These are phyloP conservation scores for Diphasiastrum complanatum DNA, from an alignment of 83 land plant genomes.

Conservation along the genomic window DNA sequence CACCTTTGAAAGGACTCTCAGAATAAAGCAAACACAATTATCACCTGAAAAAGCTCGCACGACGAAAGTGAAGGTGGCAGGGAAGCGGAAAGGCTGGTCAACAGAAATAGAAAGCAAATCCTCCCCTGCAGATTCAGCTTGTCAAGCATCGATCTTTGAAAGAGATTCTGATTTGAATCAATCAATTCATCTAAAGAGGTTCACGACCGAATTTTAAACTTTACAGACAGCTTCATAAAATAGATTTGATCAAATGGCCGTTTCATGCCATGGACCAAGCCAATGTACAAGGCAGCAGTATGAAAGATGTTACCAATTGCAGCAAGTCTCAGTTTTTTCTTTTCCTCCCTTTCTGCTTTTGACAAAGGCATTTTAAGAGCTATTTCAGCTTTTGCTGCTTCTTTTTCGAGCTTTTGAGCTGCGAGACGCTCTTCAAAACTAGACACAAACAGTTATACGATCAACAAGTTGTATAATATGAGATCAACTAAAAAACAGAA, in stretches of 20 bases:
- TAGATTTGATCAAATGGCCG: neutral
- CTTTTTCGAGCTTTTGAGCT: constrained; percentile 74
- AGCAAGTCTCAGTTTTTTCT: constrained; percentile 92
- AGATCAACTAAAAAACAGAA: neutral
- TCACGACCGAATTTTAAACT: neutral
- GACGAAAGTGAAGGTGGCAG: constrained; percentile 99
- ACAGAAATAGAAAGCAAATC: constrained; percentile 91
- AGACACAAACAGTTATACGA: constrained; percentile 12
- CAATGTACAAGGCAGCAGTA: no score
- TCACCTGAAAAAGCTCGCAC: constrained; percentile 98
- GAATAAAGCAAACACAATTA: neutral
- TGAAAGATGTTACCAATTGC: constrained; percentile 64
- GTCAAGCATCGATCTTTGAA: neutral
- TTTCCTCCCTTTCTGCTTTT: constrained; percentile 72
- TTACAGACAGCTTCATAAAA: neutral
- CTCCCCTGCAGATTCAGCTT: constrained; percentile 55
- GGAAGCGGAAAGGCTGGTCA: constrained; percentile 98
- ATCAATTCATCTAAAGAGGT: neutral
- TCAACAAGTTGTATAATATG: constrained; percentile 1
- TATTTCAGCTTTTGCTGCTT: constrained; percentile 52
- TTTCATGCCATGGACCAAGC: no score
- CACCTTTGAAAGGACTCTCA: neutral
- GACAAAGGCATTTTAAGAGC: constrained; percentile 75
- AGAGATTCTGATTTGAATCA: neutral
- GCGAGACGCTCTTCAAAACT: constrained; percentile 96